Conservation (phyloP, 78 protist species). For the Ministeria vibrans region DNA sequence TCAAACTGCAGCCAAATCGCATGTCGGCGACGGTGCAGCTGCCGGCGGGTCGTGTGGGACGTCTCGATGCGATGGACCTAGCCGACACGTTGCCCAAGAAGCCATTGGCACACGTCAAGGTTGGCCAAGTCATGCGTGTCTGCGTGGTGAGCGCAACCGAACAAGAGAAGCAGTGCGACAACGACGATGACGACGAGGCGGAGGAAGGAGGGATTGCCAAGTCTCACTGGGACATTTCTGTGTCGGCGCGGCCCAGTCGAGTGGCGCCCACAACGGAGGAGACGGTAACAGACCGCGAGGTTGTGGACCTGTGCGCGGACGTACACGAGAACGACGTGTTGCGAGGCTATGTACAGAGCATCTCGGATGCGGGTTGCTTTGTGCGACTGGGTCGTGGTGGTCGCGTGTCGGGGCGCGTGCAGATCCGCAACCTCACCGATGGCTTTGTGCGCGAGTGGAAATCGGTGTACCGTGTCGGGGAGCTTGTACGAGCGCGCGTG, state of each 20-base stretch:
- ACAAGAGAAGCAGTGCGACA: no score
- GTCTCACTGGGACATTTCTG: no score
- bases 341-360: neutral
- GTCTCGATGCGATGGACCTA: neutral
- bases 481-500: neutral
- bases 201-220: no score
- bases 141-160: neutral
- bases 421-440: neutral
- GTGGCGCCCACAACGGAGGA: no score
- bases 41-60: neutral
- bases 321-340: neutral
- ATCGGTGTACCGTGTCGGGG: neutral
- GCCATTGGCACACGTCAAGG: neutral
- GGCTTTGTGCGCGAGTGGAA: neutral
- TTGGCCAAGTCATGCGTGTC: neutral
- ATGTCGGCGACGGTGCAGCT: neutral
- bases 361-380: neutral
- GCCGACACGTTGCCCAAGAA: neutral
- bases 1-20: no score
- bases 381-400: neutral
- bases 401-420: neutral
- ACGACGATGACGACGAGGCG: no score
- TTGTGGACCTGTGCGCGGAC: no score
- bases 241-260: no score
- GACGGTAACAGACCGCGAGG: no score